Evolutionary conservation across 305 asterid genomes (phyloP).

Genomic region (Plantago lanceolata): DNA sequence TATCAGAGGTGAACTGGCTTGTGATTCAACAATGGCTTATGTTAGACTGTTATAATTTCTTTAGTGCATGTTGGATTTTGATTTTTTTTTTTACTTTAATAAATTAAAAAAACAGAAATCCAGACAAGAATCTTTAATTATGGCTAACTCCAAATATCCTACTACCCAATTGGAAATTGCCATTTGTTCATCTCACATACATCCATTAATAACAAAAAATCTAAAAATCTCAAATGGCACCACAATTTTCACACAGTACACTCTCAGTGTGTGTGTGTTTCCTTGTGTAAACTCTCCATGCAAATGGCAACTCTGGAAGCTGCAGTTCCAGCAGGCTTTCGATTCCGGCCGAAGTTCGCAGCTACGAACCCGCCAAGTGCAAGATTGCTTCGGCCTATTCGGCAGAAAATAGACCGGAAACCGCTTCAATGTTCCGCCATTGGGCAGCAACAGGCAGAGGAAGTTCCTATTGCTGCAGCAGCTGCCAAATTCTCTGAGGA

Average conservation of each 20-base stretch:
- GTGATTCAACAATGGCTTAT: too few relatives aligned
- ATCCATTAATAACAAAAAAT: not conserved
- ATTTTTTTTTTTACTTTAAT: too few relatives aligned
- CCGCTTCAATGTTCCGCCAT: constrained; percentile 31
- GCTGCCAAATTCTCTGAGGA: constrained; percentile 43
- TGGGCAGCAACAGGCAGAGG: constrained; percentile 35
- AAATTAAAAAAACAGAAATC: too few relatives aligned
- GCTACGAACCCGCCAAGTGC: constrained; percentile 7
- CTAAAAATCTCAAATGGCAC: not conserved
- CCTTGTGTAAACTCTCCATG: not conserved
- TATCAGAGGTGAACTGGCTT: too few relatives aligned
- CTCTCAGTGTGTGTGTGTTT: constrained; percentile 14
- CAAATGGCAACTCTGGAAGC: constrained; percentile 34
- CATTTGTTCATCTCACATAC: not conserved
- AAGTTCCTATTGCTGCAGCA: constrained; percentile 21
- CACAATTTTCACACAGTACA: constrained; percentile 2
- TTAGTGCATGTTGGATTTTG: too few relatives aligned
- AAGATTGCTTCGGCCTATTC: not conserved
- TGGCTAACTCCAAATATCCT: constrained; percentile 3
- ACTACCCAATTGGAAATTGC: not conserved
- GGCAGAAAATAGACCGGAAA: constrained; percentile 25
- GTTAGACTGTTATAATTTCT: too few relatives aligned
- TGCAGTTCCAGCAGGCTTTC: constrained; percentile 28
- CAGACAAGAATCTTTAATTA: too few relatives aligned
- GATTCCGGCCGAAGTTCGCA: constrained; percentile 26